phyloP scores from a whole-genome alignment of 78 protist species.

The Ministeria vibrans region DNA sequence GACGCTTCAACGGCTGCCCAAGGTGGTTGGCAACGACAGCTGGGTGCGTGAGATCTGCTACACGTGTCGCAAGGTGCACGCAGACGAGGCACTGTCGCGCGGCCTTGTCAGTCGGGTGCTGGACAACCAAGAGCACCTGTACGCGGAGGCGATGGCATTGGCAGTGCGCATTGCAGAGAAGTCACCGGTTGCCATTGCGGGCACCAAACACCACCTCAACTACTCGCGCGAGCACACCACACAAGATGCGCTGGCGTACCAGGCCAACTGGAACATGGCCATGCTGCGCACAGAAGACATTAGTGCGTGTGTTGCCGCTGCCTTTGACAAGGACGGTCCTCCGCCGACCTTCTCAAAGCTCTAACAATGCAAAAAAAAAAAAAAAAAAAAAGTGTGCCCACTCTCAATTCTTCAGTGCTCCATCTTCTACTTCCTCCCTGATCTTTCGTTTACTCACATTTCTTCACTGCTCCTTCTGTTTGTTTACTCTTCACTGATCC shows the following conservation, averaged over 20 bases:
- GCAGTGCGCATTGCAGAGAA: slow-evolving; percentile 49
- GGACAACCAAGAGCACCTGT: too few relatives aligned
- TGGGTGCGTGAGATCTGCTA: slow-evolving; percentile 51
- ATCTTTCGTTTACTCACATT: too few relatives aligned
- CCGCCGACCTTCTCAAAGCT: slow-evolving; percentile 1
- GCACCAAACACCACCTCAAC: slow-evolving; percentile 59
- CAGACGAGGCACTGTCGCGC: slow-evolving; percentile 30
- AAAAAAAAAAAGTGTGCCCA: too few relatives aligned
- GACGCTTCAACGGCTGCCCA: slow-evolving; percentile 65
- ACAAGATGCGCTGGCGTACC: slow-evolving; percentile 54
- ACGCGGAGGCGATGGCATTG: slow-evolving; percentile 11
- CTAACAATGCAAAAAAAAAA: too few relatives aligned
- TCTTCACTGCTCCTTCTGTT: too few relatives aligned
- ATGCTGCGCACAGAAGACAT: slow-evolving; percentile 23
- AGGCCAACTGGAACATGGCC: slow-evolving; percentile 8
- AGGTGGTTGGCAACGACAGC: slow-evolving; percentile 33
- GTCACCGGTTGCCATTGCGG: slow-evolving; percentile 66
- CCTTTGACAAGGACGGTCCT: not conserved
- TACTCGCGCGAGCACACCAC: slow-evolving; percentile 43
- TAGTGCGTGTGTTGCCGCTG: not conserved
- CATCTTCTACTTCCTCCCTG: too few relatives aligned
- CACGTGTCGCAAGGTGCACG: slow-evolving; percentile 32
- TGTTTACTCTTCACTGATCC: too few relatives aligned
- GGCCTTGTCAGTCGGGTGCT: too few relatives aligned
- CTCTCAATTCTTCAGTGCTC: too few relatives aligned